Conservation (phyloP, 768 basidiomycete species). For the Russula virescens region DNA sequence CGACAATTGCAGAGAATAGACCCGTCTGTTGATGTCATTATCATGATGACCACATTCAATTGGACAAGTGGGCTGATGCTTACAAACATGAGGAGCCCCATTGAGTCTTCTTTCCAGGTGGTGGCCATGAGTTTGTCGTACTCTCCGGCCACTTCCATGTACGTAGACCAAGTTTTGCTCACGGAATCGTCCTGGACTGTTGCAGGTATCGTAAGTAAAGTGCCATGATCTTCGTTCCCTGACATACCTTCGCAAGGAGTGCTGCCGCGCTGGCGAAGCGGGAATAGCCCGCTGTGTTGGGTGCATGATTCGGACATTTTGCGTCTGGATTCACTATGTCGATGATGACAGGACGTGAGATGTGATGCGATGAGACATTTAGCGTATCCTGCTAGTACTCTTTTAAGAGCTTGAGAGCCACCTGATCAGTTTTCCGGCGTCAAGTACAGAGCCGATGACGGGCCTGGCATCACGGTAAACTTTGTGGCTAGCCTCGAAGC, state of each 20-base stretch:
- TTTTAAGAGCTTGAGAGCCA: too few species aligned
- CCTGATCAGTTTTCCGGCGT: neutral
- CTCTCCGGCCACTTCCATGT: constrained; percentile 10
- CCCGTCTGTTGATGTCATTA: constrained; percentile 17
- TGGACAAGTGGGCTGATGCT: neutral
- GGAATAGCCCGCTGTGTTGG: neutral
- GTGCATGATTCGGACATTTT: constrained; percentile 3
- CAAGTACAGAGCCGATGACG: too few species aligned
- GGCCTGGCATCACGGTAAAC: too few species aligned
- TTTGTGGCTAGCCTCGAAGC: too few species aligned
- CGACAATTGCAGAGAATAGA: constrained; percentile 24
- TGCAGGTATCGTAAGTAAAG: neutral
- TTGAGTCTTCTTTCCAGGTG: constrained; percentile 20
- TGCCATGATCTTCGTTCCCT: neutral
- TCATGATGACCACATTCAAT: neutral
- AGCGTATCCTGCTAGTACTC: too few species aligned
- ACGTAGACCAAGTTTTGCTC: constrained; percentile 20
- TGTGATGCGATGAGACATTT: neutral
- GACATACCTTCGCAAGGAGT: neutral
- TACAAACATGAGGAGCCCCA: constrained; percentile 20
- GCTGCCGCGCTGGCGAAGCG: neutral
- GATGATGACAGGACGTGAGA: neutral
- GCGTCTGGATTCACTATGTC: neutral
- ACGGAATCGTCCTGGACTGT: neutral
- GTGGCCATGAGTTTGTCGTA: constrained; percentile 11